Conservation (phyloP, 73 alveolate species). For the Symbiodinium natans region DNA sequence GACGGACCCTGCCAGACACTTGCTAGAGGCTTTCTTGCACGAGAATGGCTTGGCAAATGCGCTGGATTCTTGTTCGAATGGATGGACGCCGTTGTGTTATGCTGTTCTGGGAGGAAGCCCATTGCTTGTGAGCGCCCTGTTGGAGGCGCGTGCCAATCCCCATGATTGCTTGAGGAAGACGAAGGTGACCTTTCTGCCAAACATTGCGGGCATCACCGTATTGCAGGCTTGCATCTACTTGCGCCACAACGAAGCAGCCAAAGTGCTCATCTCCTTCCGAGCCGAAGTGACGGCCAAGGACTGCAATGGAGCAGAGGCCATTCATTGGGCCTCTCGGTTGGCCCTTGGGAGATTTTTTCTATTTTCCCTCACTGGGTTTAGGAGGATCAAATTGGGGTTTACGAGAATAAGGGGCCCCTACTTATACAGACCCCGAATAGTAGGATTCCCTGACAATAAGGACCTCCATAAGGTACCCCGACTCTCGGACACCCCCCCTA, state of each 20-base stretch:
- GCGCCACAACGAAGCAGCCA: constrained; percentile 17
- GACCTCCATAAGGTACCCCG: no score
- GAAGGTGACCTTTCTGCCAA: neutral
- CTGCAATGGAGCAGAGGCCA: constrained; percentile 14
- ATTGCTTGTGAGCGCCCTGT: neutral
- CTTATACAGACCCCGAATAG: no score
- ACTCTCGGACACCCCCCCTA: no score
- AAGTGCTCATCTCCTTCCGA: neutral
- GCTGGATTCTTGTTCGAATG: neutral
- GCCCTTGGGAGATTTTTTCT: no score
- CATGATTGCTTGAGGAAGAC: constrained; percentile 11
- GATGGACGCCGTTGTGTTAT: constrained; percentile 11
- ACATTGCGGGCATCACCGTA: constrained; percentile 15
- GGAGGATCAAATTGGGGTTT: no score
- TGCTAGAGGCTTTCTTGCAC: neutral
- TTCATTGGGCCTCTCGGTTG: constrained; percentile 18
- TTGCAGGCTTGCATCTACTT: constrained; percentile 2
- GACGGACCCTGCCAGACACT: neutral
- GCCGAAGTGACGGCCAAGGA: neutral
- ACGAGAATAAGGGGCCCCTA: no score
- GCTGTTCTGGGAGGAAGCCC: constrained; percentile 22
- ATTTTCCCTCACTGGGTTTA: no score
- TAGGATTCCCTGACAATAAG: no score
- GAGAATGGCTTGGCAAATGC: neutral
- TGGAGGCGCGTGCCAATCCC: constrained; percentile 10